Percentiles rank a stretch among this genome's conserved stretches.
Conservation (phyloP, 176 grass and related monocot species). For the Oryza officinalis region DNA sequence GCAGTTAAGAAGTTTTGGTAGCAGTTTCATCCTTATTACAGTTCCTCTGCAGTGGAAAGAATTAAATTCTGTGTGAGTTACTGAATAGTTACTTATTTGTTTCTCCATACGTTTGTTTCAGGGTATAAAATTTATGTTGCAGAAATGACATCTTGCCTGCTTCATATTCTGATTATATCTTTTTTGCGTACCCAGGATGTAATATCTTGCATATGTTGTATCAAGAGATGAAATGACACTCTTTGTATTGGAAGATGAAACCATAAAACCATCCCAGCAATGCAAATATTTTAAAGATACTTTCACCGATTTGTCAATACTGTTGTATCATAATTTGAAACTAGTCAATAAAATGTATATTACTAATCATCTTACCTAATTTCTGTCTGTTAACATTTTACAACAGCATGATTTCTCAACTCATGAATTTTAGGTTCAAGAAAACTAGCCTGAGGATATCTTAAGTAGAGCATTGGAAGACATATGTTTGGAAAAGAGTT, state of each 20-base stretch:
- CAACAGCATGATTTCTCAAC: slow-evolving; percentile 14
- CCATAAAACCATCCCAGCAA: not conserved
- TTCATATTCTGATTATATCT: not conserved
- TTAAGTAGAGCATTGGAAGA: slow-evolving; percentile 80
- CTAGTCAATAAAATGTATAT: not conserved
- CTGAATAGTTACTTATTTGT: not conserved
- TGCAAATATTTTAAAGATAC: not conserved
- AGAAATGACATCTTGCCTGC: not conserved
- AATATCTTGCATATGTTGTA: slow-evolving; percentile 1
- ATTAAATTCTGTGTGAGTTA: slow-evolving; percentile 69
- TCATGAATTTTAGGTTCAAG: slow-evolving; percentile 51
- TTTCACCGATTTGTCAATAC: not conserved
- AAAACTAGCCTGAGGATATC: slow-evolving; percentile 77
- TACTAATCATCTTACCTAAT: not conserved
- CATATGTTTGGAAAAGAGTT: slow-evolving; percentile 82
- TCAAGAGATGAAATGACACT: slow-evolving; percentile 1
- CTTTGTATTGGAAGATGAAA: slow-evolving; percentile 1
- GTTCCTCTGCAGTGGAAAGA: slow-evolving; percentile 45
- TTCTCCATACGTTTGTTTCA: slow-evolving; percentile 15
- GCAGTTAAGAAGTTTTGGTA: slow-evolving; percentile 83
- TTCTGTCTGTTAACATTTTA: not conserved
- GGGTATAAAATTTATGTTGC: not conserved
- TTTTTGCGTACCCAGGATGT: slow-evolving; percentile 2
- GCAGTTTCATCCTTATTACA: slow-evolving; percentile 75
- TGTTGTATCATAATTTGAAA: not conserved